These are phyloP conservation scores for Chaetomium globosum DNA, from an alignment of 2,329 filamentous ascomycete genomes.

Conservation along the genomic window DNA sequence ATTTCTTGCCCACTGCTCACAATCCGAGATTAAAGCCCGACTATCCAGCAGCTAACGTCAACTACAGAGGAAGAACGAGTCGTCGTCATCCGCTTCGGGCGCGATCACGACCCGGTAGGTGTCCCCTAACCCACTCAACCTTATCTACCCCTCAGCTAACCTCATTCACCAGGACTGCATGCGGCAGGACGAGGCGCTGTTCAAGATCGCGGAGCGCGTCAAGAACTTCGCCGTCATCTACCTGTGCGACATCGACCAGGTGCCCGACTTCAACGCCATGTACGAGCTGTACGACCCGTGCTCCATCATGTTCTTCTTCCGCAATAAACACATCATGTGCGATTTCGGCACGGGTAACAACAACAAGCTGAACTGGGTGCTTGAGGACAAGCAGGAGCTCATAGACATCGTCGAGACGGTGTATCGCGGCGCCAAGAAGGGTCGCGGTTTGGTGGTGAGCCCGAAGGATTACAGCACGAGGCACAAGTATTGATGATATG, in stretches of 20 bases:
- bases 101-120: constrained; percentile 71
- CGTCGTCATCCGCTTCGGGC: constrained; percentile 90
- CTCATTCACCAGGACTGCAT: constrained; percentile 53
- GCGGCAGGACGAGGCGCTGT: constrained; percentile 86
- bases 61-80: constrained; percentile 79
- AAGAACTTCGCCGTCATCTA: constrained; percentile 85
- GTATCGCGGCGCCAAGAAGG: constrained; percentile 98
- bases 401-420: constrained; percentile 99
- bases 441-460: constrained; percentile 91
- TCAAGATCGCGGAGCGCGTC: constrained; percentile 87
- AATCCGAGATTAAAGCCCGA: constrained; percentile 39
- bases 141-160: background rate
- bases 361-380: constrained; percentile 95
- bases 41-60: constrained; percentile 10
- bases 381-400: constrained; percentile 97
- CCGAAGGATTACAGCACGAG: constrained; percentile 79
- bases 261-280: constrained; percentile 64
- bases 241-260: constrained; percentile 59
- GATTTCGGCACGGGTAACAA: constrained; percentile 99
- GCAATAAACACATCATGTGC: constrained; percentile 99
- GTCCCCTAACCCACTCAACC: background rate
- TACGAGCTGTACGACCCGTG: constrained; percentile 75
- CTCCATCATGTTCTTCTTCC: constrained; percentile 97
- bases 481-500: constrained; percentile 60
- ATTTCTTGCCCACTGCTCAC: constrained; percentile 12